Evolutionary conservation across 2,329 filamentous ascomycete genomes (phyloP).

Genomic region (Scedosporium boydii): DNA sequence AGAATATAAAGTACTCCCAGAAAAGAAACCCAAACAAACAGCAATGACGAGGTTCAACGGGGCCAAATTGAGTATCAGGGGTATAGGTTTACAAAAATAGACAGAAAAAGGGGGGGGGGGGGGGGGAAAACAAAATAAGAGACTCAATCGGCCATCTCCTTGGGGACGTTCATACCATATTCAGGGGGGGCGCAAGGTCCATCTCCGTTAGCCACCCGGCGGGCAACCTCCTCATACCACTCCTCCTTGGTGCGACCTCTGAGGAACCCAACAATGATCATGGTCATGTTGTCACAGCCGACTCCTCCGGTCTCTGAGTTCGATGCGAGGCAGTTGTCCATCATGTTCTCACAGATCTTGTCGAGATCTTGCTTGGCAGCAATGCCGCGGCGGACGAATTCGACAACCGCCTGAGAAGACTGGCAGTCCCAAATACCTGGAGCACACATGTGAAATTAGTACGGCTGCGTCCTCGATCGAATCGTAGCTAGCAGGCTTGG

Average conservation of each 20-base stretch:
- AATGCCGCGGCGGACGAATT: constrained; percentile 94
- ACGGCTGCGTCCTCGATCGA: constrained; percentile 8
- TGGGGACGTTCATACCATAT: constrained; percentile 75
- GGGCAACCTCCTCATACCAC: constrained; percentile 95
- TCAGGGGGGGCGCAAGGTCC: constrained; percentile 97
- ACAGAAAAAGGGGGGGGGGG: not conserved
- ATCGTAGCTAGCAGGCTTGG: not conserved
- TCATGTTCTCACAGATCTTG: constrained; percentile 99
- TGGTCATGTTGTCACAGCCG: constrained; percentile 99
- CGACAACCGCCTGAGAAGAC: constrained; percentile 92
- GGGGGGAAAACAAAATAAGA: constrained; percentile 2
- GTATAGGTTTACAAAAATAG: not conserved
- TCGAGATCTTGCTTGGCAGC: constrained; percentile 91
- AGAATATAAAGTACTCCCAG: too few relatives aligned
- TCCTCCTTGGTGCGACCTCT: constrained; percentile 90
- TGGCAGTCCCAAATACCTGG: constrained; percentile 99
- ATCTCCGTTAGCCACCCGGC: constrained; percentile 90
- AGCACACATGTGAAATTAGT: constrained; percentile 12
- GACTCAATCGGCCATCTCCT: constrained; percentile 13
- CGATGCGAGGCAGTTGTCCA: constrained; percentile 97
- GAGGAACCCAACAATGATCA: constrained; percentile 82
- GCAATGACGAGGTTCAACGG: too few relatives aligned
- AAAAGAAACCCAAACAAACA: too few relatives aligned
- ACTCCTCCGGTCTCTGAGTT: constrained; percentile 98
- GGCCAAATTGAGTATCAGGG: too few relatives aligned